phyloP scores from a whole-genome alignment of 257 asterid genomes.

The Echites panduratus region DNA sequence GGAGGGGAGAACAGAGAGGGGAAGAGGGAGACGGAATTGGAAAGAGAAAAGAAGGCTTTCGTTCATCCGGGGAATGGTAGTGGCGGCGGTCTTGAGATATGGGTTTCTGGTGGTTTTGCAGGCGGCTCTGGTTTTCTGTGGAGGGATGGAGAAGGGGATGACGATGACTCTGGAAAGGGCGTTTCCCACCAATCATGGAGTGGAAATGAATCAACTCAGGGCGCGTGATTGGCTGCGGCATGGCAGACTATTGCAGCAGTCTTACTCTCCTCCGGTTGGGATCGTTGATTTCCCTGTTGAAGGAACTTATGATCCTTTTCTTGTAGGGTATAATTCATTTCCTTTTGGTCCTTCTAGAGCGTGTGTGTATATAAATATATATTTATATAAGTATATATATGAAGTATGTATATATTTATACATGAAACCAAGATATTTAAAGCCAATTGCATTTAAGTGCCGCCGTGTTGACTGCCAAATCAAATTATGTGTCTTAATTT shows the following conservation, averaged over 20 bases:
- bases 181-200: conserved; percentile 49
- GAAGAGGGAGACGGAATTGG: conserved; percentile 1
- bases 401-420: too few relatives aligned
- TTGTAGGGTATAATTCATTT: conserved; percentile 65
- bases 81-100: conserved; percentile 24
- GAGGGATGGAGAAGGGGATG: conserved; percentile 39
- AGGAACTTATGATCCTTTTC: conserved; percentile 88
- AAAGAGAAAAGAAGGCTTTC: not conserved
- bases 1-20: not conserved
- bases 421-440: not conserved
- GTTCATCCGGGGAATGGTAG: conserved; percentile 17
- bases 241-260: conserved; percentile 75
- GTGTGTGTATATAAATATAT: not conserved
- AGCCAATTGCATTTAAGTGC: not conserved
- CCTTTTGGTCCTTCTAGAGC: conserved; percentile 5
- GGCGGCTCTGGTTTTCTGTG: conserved; percentile 33
- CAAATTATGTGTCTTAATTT: not conserved
- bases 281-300: conserved; percentile 77
- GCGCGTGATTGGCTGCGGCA: conserved; percentile 66
- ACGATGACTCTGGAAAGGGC: conserved; percentile 65
- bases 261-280: conserved; percentile 27
- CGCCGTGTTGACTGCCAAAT: not conserved
- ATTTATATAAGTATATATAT: too few relatives aligned
- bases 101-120: conserved; percentile 28
- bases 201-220: conserved; percentile 67